phyloP scores from a whole-genome alignment of 1,139 yeast genomes.

The Debaryomyces nepalensis region DNA sequence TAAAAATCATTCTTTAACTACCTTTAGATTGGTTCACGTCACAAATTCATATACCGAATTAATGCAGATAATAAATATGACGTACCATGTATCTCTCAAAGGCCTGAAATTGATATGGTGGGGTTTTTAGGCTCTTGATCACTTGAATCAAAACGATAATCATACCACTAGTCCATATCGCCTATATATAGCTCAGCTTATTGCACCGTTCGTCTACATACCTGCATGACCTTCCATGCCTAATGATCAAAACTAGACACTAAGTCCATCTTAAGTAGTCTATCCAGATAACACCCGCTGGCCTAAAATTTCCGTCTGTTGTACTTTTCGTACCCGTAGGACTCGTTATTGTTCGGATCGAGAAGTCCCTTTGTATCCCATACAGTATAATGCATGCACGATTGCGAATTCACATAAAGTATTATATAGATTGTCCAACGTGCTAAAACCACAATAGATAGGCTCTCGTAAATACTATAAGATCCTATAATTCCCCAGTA shows the following conservation, averaged over 20 bases:
- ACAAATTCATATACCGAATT: not conserved
- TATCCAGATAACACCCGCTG: no score
- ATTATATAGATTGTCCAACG: not conserved
- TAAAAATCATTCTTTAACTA: not conserved
- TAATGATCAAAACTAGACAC: not conserved
- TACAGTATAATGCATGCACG: not conserved
- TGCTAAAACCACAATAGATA: not conserved
- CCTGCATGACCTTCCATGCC: not conserved
- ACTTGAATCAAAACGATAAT: not conserved
- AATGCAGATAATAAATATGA: not conserved
- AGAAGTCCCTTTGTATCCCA: not conserved
- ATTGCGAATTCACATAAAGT: not conserved
- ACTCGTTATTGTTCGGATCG: not conserved
- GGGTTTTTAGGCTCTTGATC: not conserved
- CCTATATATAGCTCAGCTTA: not conserved
- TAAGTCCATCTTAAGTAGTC: not conserved
- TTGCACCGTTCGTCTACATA: not conserved
- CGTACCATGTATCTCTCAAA: not conserved
- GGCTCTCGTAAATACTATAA: not conserved
- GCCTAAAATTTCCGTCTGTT: no score
- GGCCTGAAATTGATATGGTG: not conserved
- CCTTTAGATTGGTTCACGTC: not conserved
- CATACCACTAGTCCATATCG: not conserved
- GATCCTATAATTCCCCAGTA: not conserved
- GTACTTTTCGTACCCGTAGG: not conserved